Evolutionary conservation across 2,329 filamentous ascomycete genomes (phyloP).

Genomic region (Scedosporium boydii): DNA sequence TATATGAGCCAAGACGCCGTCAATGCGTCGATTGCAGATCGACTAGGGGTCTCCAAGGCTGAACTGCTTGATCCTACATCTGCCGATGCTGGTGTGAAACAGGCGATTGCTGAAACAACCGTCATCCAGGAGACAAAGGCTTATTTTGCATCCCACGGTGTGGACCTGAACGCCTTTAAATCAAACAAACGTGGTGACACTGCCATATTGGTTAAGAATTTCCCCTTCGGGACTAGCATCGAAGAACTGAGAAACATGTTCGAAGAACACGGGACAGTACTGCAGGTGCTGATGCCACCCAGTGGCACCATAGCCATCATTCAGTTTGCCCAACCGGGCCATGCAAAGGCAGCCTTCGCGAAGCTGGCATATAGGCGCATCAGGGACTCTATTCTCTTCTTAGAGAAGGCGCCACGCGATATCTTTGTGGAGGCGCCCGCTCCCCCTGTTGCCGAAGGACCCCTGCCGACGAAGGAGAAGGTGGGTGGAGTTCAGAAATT

Average conservation of each 20-base stretch:
- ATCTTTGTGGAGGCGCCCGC: slow-evolving; percentile 46
- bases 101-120: slow-evolving; percentile 92
- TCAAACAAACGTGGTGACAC: slow-evolving; percentile 74
- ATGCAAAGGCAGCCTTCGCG: slow-evolving; percentile 76
- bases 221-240: slow-evolving; percentile 70
- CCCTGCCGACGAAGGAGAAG: slow-evolving; percentile 22
- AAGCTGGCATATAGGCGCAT: slow-evolving; percentile 82
- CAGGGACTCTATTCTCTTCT: slow-evolving; percentile 81
- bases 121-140: slow-evolving; percentile 93
- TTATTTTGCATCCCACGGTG: slow-evolving; percentile 79
- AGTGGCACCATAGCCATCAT: slow-evolving; percentile 90
- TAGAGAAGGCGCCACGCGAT: slow-evolving; percentile 86
- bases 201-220: slow-evolving; percentile 88
- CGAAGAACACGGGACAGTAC: slow-evolving; percentile 74
- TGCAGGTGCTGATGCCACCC: slow-evolving; percentile 81
- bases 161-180: slow-evolving; percentile 89
- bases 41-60: slow-evolving; percentile 81
- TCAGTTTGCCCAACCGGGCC: slow-evolving; percentile 69
- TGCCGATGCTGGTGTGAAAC: slow-evolving; percentile 87
- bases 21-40: slow-evolving; percentile 77
- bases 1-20: slow-evolving; percentile 97
- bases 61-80: slow-evolving; percentile 93
- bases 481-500: slow-evolving; percentile 46
- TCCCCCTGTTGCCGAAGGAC: slow-evolving; percentile 15
- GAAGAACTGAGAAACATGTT: slow-evolving; percentile 75